phyloP scores from a whole-genome alignment of 192 early-diverging fungal genomes.

The Powellomyces hirtus region DNA sequence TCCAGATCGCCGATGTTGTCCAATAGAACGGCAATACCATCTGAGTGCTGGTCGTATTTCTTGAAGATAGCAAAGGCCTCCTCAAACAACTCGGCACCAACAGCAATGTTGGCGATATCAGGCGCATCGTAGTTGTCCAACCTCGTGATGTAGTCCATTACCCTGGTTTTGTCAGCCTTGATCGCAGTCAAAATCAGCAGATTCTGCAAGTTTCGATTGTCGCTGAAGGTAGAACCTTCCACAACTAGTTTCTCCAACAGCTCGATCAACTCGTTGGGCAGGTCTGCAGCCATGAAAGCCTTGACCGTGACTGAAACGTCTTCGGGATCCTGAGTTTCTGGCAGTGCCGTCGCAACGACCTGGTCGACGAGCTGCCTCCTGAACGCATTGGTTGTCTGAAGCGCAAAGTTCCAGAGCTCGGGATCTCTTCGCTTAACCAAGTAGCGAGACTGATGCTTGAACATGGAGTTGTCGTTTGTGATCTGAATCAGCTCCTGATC shows the following conservation, averaged over 20 bases:
- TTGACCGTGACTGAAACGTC: slow-evolving; percentile 97
- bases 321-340: slow-evolving; percentile 94
- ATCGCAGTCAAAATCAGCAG: slow-evolving; percentile 96
- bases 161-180: slow-evolving; percentile 86
- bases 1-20: slow-evolving; percentile 90
- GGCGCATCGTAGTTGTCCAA: slow-evolving; percentile 96
- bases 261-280: slow-evolving; percentile 96
- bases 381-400: slow-evolving; percentile 76
- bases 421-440: slow-evolving; percentile 85
- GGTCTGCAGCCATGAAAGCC: slow-evolving; percentile 95
- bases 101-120: slow-evolving; percentile 95
- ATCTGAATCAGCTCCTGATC: slow-evolving; percentile 93
- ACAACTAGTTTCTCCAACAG: slow-evolving; percentile 95
- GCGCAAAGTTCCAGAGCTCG: slow-evolving; percentile 80
- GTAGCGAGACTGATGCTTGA: slow-evolving; percentile 98
- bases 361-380: slow-evolving; percentile 92
- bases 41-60: slow-evolving; percentile 85
- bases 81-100: slow-evolving; percentile 85
- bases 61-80: slow-evolving; percentile 97
- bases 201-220: slow-evolving; percentile 96
- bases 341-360: slow-evolving; percentile 84
- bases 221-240: slow-evolving; percentile 87
- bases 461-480: slow-evolving; percentile 98
- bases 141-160: slow-evolving; percentile 95
- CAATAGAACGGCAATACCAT: slow-evolving; percentile 89